Conservation (phyloP, 1,284 basidiomycete genomes). For the Pisolithus thermaeus region DNA sequence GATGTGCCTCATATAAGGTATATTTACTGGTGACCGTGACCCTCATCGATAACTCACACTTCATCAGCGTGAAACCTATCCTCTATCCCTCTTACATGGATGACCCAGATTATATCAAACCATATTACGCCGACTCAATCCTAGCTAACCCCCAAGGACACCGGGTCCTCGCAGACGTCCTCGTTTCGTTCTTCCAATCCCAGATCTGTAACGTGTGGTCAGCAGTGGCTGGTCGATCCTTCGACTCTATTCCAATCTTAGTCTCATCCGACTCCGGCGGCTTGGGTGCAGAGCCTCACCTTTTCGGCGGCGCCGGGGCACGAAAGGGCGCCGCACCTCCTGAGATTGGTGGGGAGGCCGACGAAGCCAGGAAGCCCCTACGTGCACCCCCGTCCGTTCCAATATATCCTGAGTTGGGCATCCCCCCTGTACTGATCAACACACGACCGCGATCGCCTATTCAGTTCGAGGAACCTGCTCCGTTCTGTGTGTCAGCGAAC, state of each 20-base stretch:
- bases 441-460: slow-evolving; percentile 55
- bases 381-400: slow-evolving; percentile 19
- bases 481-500: slow-evolving; percentile 89
- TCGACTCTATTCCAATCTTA: slow-evolving; percentile 49
- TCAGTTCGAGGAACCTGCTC: slow-evolving; percentile 78
- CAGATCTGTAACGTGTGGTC: slow-evolving; percentile 86
- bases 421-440: slow-evolving; percentile 71
- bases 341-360: slow-evolving; percentile 33
- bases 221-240: slow-evolving; percentile 60
- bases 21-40: slow-evolving; percentile 8
- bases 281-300: slow-evolving; percentile 35
- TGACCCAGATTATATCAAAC: slow-evolving; percentile 61
- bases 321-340: slow-evolving; percentile 53
- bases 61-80: slow-evolving; percentile 65
- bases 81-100: slow-evolving; percentile 79
- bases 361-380: slow-evolving; percentile 22
- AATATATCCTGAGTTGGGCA: slow-evolving; percentile 38
- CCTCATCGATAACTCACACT: background rate
- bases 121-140: slow-evolving; percentile 78
- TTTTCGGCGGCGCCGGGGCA: slow-evolving; percentile 71
- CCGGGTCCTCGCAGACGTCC: slow-evolving; percentile 76
- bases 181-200: slow-evolving; percentile 82
- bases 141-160: slow-evolving; percentile 81
- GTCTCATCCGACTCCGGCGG: slow-evolving; percentile 31
- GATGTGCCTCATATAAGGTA: slow-evolving; percentile 85